Percentiles rank a stretch among this genome's conserved stretches.
phyloP scores from a whole-genome alignment of 176 grass and related monocot genomes.

The Musa acuminata region DNA sequence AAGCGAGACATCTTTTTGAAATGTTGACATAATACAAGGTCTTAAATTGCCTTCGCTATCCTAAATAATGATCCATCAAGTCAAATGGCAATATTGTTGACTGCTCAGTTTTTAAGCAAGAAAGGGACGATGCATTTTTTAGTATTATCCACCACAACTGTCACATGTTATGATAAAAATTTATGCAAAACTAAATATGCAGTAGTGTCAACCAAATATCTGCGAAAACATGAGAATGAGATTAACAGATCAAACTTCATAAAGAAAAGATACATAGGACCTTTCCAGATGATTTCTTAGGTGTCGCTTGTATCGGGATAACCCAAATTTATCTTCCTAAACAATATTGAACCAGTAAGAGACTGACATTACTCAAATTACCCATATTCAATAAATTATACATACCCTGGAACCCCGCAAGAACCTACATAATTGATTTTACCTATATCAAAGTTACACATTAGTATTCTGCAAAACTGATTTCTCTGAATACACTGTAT shows the following conservation, averaged over 20 bases:
- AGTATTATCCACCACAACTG: no score
- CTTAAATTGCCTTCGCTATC: no score
- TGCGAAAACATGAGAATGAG: neutral
- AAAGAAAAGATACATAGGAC: neutral
- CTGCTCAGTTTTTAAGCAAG: no score
- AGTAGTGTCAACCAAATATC: neutral
- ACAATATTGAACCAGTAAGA: conserved; percentile 13
- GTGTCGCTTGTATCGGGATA: neutral
- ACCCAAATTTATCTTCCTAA: conserved; percentile 8
- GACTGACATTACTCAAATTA: neutral
- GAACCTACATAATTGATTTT: neutral
- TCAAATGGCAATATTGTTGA: no score
- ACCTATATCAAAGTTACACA: conserved; percentile 3
- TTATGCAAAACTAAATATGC: neutral
- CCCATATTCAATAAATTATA: conserved; percentile 17
- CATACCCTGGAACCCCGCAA: neutral
- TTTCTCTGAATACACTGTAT: neutral
- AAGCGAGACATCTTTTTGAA: no score
- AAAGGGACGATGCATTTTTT: no score
- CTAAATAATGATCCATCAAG: no score
- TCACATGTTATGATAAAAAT: neutral
- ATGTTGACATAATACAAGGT: no score
- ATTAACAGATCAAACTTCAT: neutral
- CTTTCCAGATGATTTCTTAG: neutral
- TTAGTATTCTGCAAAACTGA: conserved; percentile 3